Conservation (phyloP, 106 monocot genomes). For the Cymbidium sinense region DNA sequence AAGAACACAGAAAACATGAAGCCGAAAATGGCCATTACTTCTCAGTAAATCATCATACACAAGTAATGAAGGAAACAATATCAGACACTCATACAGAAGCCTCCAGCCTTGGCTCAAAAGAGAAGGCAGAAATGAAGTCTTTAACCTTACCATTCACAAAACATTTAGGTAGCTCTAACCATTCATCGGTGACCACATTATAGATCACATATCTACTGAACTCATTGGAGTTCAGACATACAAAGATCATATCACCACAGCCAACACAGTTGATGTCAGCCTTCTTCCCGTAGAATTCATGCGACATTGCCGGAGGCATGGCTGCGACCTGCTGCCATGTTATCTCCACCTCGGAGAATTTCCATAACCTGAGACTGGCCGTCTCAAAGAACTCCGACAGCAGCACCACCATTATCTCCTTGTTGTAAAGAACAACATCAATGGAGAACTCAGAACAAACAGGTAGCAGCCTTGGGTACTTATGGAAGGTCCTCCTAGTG, state of each 20-base stretch:
- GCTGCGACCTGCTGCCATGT: constrained; percentile 58
- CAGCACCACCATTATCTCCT: constrained; percentile 46
- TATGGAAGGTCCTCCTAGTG: constrained; percentile 5
- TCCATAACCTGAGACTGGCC: constrained; percentile 71
- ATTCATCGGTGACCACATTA: constrained; percentile 33
- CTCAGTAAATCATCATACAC: neutral
- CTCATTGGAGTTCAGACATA: constrained; percentile 54
- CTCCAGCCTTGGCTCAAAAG: constrained; percentile 82
- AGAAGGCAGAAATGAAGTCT: constrained; percentile 72
- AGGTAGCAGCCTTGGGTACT: constrained; percentile 44
- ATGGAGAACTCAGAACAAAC: constrained; percentile 32
- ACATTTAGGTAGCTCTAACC: constrained; percentile 69
- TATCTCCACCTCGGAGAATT: constrained; percentile 27
- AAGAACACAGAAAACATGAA: too few relatives aligned
- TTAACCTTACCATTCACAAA: constrained; percentile 38
- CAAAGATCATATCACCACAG: constrained; percentile 43
- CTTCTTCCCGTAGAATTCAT: constrained; percentile 62
- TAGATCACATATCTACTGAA: constrained; percentile 43
- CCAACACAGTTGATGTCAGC: constrained; percentile 75
- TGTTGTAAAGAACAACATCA: constrained; percentile 30
- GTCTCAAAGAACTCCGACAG: constrained; percentile 71
- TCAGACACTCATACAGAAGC: constrained; percentile 34
- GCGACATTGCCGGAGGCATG: constrained; percentile 83
- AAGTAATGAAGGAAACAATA: neutral
- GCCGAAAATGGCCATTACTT: neutral